Evolutionary conservation across 345 rosid genomes (phyloP), one percentile per base, ranked within the genome.

Genomic region (Capsella bursapastoris): DNA sequence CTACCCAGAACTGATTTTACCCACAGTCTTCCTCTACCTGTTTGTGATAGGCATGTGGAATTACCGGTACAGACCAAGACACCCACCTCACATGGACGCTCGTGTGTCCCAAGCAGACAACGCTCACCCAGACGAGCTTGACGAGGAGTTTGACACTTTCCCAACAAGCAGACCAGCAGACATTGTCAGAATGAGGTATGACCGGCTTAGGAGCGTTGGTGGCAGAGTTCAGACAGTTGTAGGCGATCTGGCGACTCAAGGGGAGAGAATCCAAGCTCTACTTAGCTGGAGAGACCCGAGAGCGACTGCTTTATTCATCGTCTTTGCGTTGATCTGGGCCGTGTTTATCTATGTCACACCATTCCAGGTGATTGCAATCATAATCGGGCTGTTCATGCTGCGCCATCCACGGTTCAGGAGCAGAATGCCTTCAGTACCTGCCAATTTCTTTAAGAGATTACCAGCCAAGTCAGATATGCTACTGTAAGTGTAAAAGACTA

Each of bases 261-360:
- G 90, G 53, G 99, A 95, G 80, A 86, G 99, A 69, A 72, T 86
- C 41, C 97, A 85, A 61, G 93, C 97, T 14, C 35, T 95, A 34
- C 88, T 95, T 34, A 92, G 96, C 88, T 92, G 99, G 99, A 79
- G 99, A 72, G 99, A 95, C 80, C 89, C 99, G 8, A 83, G 98
- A 69, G 99, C 90, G 8, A 92, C 96, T 0, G 86, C 98, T 18
- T 83, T 95, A 52, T 90, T 95, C 70, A 86, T 90, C 70, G 76
- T 90, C 74, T 82, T 92, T 66, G 79, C 94, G 7, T 71, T 95
- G 87, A 73, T 92, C 45, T 84, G 82, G 82, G 98, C 99, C 3
- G 83, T 90, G 58, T 81, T 87, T 58, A 86, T 95, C 31, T 95
- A 92, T 55, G 71, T 95, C 35, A 88, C 96, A 37, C 98, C 99